Evolutionary conservation across 208 protist species (phyloP), one percentile per base, ranked within the genome.

Genomic region (Acanthamoeba castellanii): DNA sequence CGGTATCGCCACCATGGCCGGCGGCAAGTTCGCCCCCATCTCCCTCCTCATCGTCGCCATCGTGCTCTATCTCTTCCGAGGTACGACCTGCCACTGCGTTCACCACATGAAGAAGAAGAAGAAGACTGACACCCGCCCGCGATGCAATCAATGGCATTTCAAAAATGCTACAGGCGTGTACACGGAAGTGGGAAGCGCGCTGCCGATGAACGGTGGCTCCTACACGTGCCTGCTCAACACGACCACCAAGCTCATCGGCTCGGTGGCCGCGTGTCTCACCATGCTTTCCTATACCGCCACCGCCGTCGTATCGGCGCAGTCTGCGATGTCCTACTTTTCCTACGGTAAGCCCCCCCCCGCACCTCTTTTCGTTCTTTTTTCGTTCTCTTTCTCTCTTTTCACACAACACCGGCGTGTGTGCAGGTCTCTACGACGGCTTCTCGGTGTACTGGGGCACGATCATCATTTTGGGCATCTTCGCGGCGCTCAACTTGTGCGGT

Each of bases 181-280:
- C 94, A 87, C 42, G n/a, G 97, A 98, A 93, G 97, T 98, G 5
- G 97, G 97, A 55, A 97, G 94, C 82, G 98, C 98, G 59, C 61
- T 98, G 22, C 97, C 97, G 52, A 95, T 98, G 32, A 98, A 98
- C 94, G 98, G 98, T 27, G 98, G 97, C 4, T 97, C 96, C 18
- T 98, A 98, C 94, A 98, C 96, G 66, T 90, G 98, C 30, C 45
- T 98, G 27, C 95, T 98, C 34, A 98, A 98, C 85, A 98, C 98
- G 8, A 97, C 97, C 0, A 96, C 95, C 13, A 98, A 98, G 84
- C 81, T 89, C 34, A 72, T 97, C 22, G 97, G 98, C 52, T 92
- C 98, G 6, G 42, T 98, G 8, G 98, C 97, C 1, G 96, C 97
- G 30, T 96, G 95, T 59, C 85, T 98, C 9, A 97, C 96, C 11